Evolutionary conservation across 2,329 filamentous ascomycete species (phyloP).

Genomic region (Magnaporthales sp.): DNA sequence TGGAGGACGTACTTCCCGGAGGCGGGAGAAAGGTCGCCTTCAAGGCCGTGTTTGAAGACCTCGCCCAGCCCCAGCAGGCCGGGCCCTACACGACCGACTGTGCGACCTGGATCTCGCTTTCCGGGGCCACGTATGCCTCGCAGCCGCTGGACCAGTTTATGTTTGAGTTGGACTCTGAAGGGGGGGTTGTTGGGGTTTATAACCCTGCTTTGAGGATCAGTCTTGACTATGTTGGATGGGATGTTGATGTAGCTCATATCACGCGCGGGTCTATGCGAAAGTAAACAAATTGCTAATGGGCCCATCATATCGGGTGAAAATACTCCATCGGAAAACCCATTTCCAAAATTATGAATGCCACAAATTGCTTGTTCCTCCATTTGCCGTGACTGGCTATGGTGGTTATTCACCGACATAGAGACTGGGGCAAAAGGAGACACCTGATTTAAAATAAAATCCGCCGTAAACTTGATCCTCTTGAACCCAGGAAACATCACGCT

Average conservation of each 20-base stretch:
- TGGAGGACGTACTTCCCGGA: constrained; percentile 15
- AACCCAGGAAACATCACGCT: too few species aligned
- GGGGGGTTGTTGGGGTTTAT: constrained; percentile 15
- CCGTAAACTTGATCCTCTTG: too few species aligned
- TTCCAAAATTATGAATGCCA: too few species aligned
- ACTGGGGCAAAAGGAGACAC: not conserved
- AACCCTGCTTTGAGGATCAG: constrained; percentile 17
- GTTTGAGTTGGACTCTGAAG: constrained; percentile 17
- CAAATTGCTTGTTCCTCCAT: too few species aligned
- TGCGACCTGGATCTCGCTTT: constrained; percentile 16
- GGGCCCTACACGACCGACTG: constrained; percentile 12
- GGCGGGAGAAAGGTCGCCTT: constrained; percentile 21
- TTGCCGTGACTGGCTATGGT: not conserved
- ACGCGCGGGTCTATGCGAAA: not conserved
- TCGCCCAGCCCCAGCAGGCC: constrained; percentile 8
- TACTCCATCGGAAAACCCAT: too few species aligned
- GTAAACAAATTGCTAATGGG: too few species aligned
- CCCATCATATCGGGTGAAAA: too few species aligned
- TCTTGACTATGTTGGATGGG: constrained; percentile 12
- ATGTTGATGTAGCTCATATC: not conserved
- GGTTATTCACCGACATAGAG: not conserved
- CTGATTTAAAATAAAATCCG: not conserved
- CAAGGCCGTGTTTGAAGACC: constrained; percentile 24
- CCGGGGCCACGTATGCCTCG: constrained; percentile 17
- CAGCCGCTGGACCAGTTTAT: constrained; percentile 19